phyloP scores from a whole-genome alignment of 2,329 filamentous ascomycete genomes.

The Sporothrix pallida region DNA sequence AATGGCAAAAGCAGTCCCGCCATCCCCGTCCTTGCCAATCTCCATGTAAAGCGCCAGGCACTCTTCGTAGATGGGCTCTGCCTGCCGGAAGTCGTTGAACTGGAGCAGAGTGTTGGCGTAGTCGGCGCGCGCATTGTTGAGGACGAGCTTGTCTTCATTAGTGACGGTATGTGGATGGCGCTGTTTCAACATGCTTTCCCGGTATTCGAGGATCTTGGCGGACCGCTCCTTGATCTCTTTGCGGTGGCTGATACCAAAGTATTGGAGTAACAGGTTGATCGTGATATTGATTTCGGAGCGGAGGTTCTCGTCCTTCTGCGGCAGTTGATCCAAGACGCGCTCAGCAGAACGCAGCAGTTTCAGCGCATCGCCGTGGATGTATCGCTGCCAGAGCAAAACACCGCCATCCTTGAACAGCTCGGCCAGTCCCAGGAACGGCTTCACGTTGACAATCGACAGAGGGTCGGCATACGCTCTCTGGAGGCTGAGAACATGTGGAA shows the following conservation, averaged over 20 bases:
- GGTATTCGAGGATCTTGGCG: slow-evolving; percentile 32
- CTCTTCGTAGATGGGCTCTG: slow-evolving; percentile 35
- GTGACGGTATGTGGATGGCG: neutral
- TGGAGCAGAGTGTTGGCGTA: slow-evolving; percentile 38
- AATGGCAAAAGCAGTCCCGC: slow-evolving; percentile 32
- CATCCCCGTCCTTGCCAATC: slow-evolving; percentile 21
- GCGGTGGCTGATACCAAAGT: slow-evolving; percentile 37
- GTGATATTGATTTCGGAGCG: slow-evolving; percentile 36
- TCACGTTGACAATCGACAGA: slow-evolving; percentile 35
- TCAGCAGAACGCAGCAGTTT: slow-evolving; percentile 36
- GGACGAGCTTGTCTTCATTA: slow-evolving; percentile 27
- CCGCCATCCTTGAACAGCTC: slow-evolving; percentile 38
- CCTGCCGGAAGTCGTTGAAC: slow-evolving; percentile 36
- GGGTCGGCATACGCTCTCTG: slow-evolving; percentile 36
- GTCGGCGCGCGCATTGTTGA: slow-evolving; percentile 36
- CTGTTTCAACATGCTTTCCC: slow-evolving; percentile 23
- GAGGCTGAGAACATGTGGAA: slow-evolving; percentile 36
- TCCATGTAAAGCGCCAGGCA: slow-evolving; percentile 33
- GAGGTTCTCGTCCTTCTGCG: slow-evolving; percentile 12
- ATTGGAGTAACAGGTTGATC: slow-evolving; percentile 36
- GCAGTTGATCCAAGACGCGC: slow-evolving; percentile 32
- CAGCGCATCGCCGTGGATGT: slow-evolving; percentile 35
- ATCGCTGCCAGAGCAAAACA: slow-evolving; percentile 36
- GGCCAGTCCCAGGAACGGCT: slow-evolving; percentile 34
- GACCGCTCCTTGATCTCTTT: slow-evolving; percentile 36